phyloP scores from a whole-genome alignment of 2,329 filamentous ascomycete genomes.

The Alternaria arborescens region DNA sequence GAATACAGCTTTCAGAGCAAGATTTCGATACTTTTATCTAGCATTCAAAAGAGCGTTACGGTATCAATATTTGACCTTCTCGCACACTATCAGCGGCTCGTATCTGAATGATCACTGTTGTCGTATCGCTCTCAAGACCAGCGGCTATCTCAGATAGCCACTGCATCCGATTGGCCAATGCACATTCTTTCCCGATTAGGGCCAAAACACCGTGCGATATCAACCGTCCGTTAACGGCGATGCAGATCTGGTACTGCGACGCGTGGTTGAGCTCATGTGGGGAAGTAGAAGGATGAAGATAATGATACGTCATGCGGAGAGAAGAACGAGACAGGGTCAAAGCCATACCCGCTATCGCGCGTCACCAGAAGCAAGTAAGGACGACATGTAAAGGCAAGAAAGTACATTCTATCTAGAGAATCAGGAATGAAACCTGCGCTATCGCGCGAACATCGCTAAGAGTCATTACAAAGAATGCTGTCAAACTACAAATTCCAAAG shows the following conservation, averaged over 20 bases:
- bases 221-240: slow-evolving; percentile 13
- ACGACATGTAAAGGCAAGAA: neutral
- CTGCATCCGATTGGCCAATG: slow-evolving; percentile 11
- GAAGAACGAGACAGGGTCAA: neutral
- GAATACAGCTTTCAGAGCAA: neutral
- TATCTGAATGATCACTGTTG: neutral
- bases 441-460: slow-evolving; percentile 8
- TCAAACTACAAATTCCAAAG: neutral
- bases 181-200: slow-evolving; percentile 23
- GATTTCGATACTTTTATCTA: neutral
- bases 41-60: neutral
- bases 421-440: neutral
- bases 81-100: neutral
- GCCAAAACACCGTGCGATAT: slow-evolving; percentile 6
- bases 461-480: slow-evolving; percentile 12
- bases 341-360: neutral
- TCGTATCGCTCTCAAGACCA: neutral
- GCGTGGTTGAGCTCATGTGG: neutral
- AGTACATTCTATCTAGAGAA: slow-evolving; percentile 5
- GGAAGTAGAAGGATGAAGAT: neutral
- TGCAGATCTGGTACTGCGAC: slow-evolving; percentile 1
- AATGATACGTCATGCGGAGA: neutral
- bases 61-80: neutral
- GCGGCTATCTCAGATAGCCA: neutral
- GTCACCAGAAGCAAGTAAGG: neutral